A percentile compares a stretch with the other conserved stretches of the same genome.
phyloP scores from a whole-genome alignment of 495 filamentous ascomycete genomes.

The Hyaloscypha bicolor region DNA sequence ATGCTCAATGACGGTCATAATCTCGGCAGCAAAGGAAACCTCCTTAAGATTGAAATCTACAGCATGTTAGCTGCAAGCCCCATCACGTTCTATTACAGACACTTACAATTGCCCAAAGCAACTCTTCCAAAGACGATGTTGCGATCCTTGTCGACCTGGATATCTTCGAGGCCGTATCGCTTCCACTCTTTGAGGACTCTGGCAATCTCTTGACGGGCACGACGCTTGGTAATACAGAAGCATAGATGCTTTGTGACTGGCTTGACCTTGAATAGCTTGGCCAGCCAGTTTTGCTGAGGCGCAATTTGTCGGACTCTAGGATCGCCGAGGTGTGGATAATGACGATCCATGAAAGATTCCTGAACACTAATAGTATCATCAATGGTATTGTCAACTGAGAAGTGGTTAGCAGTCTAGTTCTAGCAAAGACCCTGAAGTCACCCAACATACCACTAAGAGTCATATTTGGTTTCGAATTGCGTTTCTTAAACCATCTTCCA shows the following conservation, averaged over 20 bases:
- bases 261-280: conserved; percentile 85
- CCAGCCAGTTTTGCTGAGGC: conserved; percentile 78
- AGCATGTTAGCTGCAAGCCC: conserved; percentile 9
- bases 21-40: conserved; percentile 77
- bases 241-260: conserved; percentile 74
- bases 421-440: conserved; percentile 4
- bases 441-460: conserved; percentile 26
- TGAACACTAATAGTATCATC: conserved; percentile 24
- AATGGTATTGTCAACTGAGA: conserved; percentile 17
- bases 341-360: conserved; percentile 19
- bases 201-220: conserved; percentile 73
- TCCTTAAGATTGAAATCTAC: conserved; percentile 74
- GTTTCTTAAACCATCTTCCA: conserved; percentile 46
- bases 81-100: neutral
- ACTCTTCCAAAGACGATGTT: conserved; percentile 77
- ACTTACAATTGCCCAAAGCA: conserved; percentile 74
- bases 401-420: conserved; percentile 12
- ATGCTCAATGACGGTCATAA: conserved; percentile 83
- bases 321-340: conserved; percentile 13
- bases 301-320: conserved; percentile 48
- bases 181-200: conserved; percentile 77
- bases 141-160: conserved; percentile 71
- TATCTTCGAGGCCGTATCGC: conserved; percentile 73
- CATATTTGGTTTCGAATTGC: conserved; percentile 37
- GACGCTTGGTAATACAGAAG: conserved; percentile 66